Evolutionary conservation across 2,329 filamentous ascomycete species (phyloP), one percentile per base, ranked within the genome.

Genomic region (Talaromyces sp.): DNA sequence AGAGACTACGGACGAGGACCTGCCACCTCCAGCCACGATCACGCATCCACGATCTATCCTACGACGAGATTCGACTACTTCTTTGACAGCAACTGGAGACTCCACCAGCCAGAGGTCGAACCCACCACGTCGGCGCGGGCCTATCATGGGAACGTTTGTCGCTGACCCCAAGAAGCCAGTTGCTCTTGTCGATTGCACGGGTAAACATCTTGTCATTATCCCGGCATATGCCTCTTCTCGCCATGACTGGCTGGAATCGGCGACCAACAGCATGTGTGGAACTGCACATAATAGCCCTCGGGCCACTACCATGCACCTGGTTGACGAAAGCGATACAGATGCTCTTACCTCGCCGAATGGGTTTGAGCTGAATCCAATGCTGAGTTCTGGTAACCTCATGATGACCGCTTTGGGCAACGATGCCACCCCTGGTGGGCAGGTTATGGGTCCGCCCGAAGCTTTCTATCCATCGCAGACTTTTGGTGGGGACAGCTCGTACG

Each of bases 301-400:
- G 28, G 66, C 70, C 9, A 71, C 70, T 28, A 73, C 71, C 5
- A 67, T 75, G 62, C 69, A 74, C 43, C 63, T 73, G 39, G 61
- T 73, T 15, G 74, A 78, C 58, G 76, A 78, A 56, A 79, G 73
- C 57, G 76, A 79, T 45, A 73, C 72, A 8, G 77, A 77, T 63
- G 73, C 71, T 11, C 64, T 76, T 25, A 65, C 67, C 8, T 76
- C 73, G 1, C 73, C 74, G 1, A 71, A 69, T 51, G 71, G 69
- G 10, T 57, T 62, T 8, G 70, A 72, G 51, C 63, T 74, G 51
- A 75, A 73, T 54, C 84, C 86, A 15, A 84, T 89, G 66, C 75
- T 88, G 61, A 84, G 80, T 68, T 86, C 88, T 60, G 83, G 85
- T 17, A 85, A 86, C 57, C 81, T 92, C 63, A 91, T 92, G 88